phyloP scores from a whole-genome alignment of 2,329 filamentous ascomycete genomes.

The Kalmusia sp. region DNA sequence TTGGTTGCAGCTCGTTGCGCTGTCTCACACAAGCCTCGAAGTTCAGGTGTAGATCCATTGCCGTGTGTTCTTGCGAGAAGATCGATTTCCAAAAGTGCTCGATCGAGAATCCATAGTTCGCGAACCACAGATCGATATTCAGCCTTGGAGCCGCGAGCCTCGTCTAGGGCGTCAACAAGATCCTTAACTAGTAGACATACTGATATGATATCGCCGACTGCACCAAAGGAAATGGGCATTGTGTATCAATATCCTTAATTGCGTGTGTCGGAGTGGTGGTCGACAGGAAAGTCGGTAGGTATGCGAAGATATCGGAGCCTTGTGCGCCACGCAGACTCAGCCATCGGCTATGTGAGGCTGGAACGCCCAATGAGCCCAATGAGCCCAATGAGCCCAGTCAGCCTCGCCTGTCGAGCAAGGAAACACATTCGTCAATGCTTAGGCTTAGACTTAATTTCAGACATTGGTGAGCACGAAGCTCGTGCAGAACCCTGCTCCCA shows the following conservation, averaged over 20 bases:
- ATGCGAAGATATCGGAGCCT: no score
- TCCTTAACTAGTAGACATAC: slow-evolving; percentile 37
- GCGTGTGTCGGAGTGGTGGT: background rate
- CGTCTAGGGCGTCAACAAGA: slow-evolving; percentile 34
- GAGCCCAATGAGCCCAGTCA: no score
- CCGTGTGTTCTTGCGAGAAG: slow-evolving; percentile 12
- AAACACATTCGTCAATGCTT: no score
- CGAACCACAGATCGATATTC: slow-evolving; percentile 35
- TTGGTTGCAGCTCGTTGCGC: slow-evolving; percentile 8
- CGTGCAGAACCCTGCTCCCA: slow-evolving; percentile 37
- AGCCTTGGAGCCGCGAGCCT: slow-evolving; percentile 32
- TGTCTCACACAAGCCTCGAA: slow-evolving; percentile 12
- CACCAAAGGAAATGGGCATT: slow-evolving; percentile 35
- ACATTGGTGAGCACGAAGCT: slow-evolving; percentile 31
- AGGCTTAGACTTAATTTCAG: background rate
- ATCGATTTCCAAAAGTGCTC: slow-evolving; percentile 22
- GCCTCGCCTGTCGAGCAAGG: no score
- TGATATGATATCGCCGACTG: slow-evolving; percentile 39
- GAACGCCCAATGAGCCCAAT: no score
- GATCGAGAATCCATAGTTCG: slow-evolving; percentile 33
- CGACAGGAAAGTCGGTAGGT: background rate
- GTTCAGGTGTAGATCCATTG: slow-evolving; percentile 7
- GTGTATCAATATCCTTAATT: background rate
- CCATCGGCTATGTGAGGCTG: slow-evolving; percentile 2
- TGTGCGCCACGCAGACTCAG: background rate